phyloP scores from a whole-genome alignment of 2,329 filamentous ascomycete genomes.

The Sordariomycetes sp. region DNA sequence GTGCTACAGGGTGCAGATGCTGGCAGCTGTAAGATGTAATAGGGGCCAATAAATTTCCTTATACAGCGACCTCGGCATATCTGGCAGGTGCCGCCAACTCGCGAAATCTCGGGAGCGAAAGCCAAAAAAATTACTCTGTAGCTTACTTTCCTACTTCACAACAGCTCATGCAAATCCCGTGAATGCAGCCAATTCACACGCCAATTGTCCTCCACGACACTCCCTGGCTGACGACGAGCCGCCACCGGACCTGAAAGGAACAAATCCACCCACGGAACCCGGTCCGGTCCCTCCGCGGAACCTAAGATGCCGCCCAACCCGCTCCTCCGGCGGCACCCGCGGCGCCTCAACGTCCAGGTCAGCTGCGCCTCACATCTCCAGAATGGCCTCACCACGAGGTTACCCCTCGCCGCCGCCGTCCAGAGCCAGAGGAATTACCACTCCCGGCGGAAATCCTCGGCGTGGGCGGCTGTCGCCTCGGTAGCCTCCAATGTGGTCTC shows the following conservation, averaged over 20 bases:
- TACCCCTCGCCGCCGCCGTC: background rate
- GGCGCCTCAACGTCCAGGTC: background rate
- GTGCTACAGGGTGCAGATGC: background rate
- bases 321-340: background rate
- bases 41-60: background rate
- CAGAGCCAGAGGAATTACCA: constrained; percentile 17
- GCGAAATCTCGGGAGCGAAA: background rate
- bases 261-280: background rate
- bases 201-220: background rate
- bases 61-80: background rate
- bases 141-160: background rate
- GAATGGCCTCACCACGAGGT: background rate
- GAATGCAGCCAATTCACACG: background rate
- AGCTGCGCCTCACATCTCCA: background rate
- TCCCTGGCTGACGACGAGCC: background rate
- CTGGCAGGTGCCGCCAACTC: background rate
- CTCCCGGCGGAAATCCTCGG: constrained; percentile 40
- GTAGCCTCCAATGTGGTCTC: constrained; percentile 58
- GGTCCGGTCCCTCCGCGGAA: background rate
- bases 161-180: background rate
- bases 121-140: background rate
- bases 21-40: background rate
- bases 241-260: background rate
- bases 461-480: constrained; percentile 59
- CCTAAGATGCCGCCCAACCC: background rate